Evolutionary conservation across 75 land plant species (phyloP), one percentile per base, ranked within the genome.

Genomic region (Picea glauca): DNA sequence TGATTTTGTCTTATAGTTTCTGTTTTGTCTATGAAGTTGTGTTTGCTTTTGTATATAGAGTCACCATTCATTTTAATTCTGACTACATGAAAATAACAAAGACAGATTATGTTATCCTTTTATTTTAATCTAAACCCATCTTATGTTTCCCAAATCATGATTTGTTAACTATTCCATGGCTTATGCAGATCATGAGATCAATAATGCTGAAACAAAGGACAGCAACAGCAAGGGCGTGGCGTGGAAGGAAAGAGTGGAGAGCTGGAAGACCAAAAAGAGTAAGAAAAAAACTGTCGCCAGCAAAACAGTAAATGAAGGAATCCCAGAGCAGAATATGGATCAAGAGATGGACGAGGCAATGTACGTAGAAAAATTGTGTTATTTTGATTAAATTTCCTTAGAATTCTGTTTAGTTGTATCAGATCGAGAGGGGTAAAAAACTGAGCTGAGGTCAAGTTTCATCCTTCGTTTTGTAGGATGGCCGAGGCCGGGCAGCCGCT

Each of bases 211-310:
- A 38, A 5, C 3, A 38, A 38, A 38, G 62, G 62, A 60, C 3
- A 20, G 3, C 57, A 54, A 64, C 82, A 83, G 82, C 77, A 87
- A 83, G 12, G 86, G 81, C 60, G 90, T 78, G 17, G 98, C 96
- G n/a, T 96, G 99, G 98, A 92, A 91, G 79, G 99, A 96, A n/a
- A 89, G 98, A 64, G 84, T 96, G n/a, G 98, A 94, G 76, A 91
- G 89, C 72, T 96, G 99, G 99, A 96, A 94, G 80, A 64, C 78
- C 13, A 84, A 90, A 50, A 97, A 96, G 73, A 94, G 87, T 56
- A 96, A 92, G 84, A 81, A 75, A 79, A 87, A 85, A n/a, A 75
- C 67, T n/a, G 21, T 75, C 57, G 32, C 63, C 40, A 78, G 58
- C 62, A 79, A 86, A 79, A 67, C 78, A 62, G 79, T 79, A 78